These are phyloP conservation scores for Sporothrix globosa DNA, from an alignment of 2,329 filamentous ascomycete genomes.

Conservation along the genomic window DNA sequence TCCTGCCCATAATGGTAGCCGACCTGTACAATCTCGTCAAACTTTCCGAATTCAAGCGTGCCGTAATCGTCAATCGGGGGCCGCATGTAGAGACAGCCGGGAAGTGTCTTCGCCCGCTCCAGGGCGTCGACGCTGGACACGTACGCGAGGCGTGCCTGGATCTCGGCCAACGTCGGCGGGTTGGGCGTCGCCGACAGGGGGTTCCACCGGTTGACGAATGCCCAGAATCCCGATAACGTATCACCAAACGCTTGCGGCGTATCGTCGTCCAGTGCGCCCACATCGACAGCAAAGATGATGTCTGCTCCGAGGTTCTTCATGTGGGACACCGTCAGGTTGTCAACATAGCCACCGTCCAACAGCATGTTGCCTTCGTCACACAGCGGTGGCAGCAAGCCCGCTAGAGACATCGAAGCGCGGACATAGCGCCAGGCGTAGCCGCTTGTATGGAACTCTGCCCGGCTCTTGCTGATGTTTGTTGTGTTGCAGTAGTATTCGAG, in stretches of 20 bases:
- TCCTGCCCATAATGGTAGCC: conserved; percentile 85
- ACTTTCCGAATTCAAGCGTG: conserved; percentile 94
- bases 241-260: conserved; percentile 92
- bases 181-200: conserved; percentile 88
- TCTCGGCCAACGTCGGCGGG: conserved; percentile 91
- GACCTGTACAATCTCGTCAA: conserved; percentile 92
- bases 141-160: conserved; percentile 91
- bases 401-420: conserved; percentile 93
- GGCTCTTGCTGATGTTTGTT: conserved; percentile 94
- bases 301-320: conserved; percentile 95
- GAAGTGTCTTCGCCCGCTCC: conserved; percentile 86
- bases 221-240: conserved; percentile 93
- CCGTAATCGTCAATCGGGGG: conserved; percentile 93
- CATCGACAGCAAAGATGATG: conserved; percentile 93
- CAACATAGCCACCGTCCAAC: conserved; percentile 92
- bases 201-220: conserved; percentile 94
- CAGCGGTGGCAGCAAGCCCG: conserved; percentile 86
- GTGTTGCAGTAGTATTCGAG: conserved; percentile 99
- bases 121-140: conserved; percentile 93
- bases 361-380: conserved; percentile 98
- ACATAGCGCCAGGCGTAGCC: conserved; percentile 98
- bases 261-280: conserved; percentile 88
- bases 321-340: conserved; percentile 94
- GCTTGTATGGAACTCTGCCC: conserved; percentile 89
- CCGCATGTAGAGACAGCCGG: conserved; percentile 94